Base-by-base conservation (phyloP, 352 stramenopile species). In the Halophytophthora batemanensis region DNA sequence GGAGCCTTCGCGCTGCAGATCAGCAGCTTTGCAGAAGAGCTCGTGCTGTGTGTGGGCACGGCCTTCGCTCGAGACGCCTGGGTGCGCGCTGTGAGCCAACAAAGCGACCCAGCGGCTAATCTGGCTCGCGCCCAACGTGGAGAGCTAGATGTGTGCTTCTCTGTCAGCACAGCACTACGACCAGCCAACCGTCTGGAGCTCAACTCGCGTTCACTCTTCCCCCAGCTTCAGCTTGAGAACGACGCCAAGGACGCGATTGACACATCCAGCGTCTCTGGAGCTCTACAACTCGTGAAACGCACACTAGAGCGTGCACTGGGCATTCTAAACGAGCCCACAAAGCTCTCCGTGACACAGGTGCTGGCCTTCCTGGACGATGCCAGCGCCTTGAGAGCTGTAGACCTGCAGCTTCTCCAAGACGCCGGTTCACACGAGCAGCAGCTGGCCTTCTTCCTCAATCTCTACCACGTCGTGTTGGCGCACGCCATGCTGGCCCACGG, bases 401-500 rank as follows among this genome's bases (percentile, higher is more conserved):
- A 94, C 46, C 44, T 92, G 23, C n/a, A 67, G 8, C 28, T 51
- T 0, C 35, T 90, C 2, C 56, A 86, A 11, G 53, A 62, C 15
- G 64, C 43, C 11, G 60, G 53, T 2, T 74, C 64, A 4, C 77
- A 92, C 21, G 83, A 94, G 58, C 65, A 86, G 15, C 74, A 85
- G 17, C 39, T 92, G 1, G 54, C 72, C 7, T 90, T 94, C 39
- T 92, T 86, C 39, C 59, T 94, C 42, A 94, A 94, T 50, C 37
- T 94, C 46, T 90, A 89, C 39, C 79, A 92, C 42, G 65, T 69
- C 1, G 56, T 94, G n/a, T 53, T 90, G 2, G 77, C 79, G 5
- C 83, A 94, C 46, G 81, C 79, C 11, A 87, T 89, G 71, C 84
- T 90, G 41, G 63, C 74, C 2, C 66, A 86, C 49, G 78, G 78